phyloP scores from a whole-genome alignment of 202 grass and related monocot genomes.

The Dendrocalamus latiflorus region DNA sequence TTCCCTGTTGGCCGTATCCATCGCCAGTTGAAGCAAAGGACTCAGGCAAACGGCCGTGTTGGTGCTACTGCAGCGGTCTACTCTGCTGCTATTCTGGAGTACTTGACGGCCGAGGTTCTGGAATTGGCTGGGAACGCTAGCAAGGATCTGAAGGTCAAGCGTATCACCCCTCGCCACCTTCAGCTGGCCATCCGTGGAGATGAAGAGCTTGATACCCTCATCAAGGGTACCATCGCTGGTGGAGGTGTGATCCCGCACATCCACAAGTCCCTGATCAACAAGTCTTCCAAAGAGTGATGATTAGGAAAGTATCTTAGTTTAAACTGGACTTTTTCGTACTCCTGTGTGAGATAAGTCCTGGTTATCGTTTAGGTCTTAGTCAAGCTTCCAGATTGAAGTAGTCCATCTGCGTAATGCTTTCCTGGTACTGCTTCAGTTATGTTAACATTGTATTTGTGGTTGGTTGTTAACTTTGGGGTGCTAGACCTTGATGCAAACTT shows the following conservation, averaged over 20 bases:
- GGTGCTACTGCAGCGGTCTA: conserved; percentile 66
- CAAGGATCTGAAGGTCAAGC: conserved; percentile 83
- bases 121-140: conserved; percentile 67
- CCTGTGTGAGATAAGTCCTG: conserved; percentile 16
- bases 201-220: conserved; percentile 70
- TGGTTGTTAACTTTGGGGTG: conserved; percentile 5
- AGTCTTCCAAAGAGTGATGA: conserved; percentile 76
- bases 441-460: conserved; percentile 9
- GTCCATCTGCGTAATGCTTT: conserved; percentile 36
- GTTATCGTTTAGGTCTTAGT: conserved; percentile 38
- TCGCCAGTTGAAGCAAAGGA: conserved; percentile 62
- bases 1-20: conserved; percentile 71
- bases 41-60: conserved; percentile 59
- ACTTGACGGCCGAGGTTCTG: conserved; percentile 55
- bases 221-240: conserved; percentile 76
- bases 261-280: conserved; percentile 84
- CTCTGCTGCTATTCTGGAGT: conserved; percentile 71
- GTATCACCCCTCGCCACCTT: conserved; percentile 75
- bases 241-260: conserved; percentile 80
- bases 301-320: conserved; percentile 41
- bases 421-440: conserved; percentile 28
- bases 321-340: conserved; percentile 6
- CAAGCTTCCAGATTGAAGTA: conserved; percentile 12
- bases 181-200: conserved; percentile 74
- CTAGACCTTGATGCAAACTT: conserved; percentile 24